Percentiles rank a stretch among this genome's conserved stretches.
Evolutionary conservation across 345 rosid genomes (phyloP).

Genomic region (Raphanus raphanistrum): DNA sequence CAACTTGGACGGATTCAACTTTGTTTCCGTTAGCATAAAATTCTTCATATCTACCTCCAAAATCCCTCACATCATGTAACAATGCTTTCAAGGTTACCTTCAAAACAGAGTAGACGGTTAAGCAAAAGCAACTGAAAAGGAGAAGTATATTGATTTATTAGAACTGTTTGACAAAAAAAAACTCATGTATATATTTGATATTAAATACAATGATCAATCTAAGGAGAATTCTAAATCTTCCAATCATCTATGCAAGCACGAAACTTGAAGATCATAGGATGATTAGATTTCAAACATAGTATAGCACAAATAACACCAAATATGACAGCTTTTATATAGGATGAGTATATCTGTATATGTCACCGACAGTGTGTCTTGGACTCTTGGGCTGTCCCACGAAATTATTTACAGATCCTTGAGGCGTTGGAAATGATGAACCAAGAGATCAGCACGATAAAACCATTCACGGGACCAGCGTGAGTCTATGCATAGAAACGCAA

Average conservation of each 20-base stretch:
- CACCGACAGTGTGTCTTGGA: no score
- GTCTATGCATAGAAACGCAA: conserved; percentile 11
- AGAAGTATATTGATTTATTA: background rate
- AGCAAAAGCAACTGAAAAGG: background rate
- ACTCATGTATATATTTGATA: background rate
- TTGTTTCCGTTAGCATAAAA: background rate
- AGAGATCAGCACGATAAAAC: conserved; percentile 23
- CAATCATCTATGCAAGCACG: background rate
- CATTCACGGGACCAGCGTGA: conserved; percentile 17
- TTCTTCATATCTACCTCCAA: background rate
- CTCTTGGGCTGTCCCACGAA: no score
- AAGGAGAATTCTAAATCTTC: background rate
- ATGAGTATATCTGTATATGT: no score
- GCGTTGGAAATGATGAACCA: conserved; percentile 15
- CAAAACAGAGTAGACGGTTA: background rate
- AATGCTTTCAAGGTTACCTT: background rate
- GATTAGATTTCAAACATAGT: background rate
- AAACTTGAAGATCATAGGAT: background rate
- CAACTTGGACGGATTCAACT: background rate
- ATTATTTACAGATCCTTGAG: background rate
- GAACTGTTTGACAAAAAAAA: background rate
- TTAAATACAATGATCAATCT: background rate
- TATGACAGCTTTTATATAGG: background rate
- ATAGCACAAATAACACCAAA: background rate
- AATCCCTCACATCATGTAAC: background rate